Conservation (phyloP, 2,329 filamentous ascomycete genomes). For the Dothideomycetes sp. region DNA sequence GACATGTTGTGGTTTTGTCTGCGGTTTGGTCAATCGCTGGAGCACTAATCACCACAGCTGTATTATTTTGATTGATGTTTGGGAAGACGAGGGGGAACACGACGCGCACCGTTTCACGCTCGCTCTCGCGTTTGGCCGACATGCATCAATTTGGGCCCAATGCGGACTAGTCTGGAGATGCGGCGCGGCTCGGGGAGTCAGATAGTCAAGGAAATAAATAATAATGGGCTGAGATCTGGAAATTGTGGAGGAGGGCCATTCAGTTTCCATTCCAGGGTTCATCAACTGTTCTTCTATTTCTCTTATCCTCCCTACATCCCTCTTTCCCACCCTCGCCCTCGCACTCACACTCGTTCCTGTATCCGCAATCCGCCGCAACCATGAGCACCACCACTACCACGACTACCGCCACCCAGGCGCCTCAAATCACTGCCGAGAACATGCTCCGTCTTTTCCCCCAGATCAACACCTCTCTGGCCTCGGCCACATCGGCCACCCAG, state of each 20-base stretch:
- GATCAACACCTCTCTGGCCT: constrained; percentile 53
- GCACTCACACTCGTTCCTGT: not conserved
- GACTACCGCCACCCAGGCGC: constrained; percentile 27
- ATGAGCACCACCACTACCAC: constrained; percentile 28
- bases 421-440: constrained; percentile 72
- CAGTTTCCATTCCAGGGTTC: not conserved
- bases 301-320: not conserved
- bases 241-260: not conserved
- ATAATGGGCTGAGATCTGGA: too few relatives aligned
- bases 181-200: not conserved
- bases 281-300: not conserved
- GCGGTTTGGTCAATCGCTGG: too few relatives aligned
- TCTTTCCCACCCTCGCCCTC: not conserved
- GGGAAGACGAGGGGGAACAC: too few relatives aligned
- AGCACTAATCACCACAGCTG: too few relatives aligned
- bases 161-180: not conserved
- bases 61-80: too few relatives aligned
- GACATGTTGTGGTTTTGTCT: constrained; percentile 35
- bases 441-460: constrained; percentile 86
- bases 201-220: too few relatives aligned
- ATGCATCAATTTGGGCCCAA: not conserved
- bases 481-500: constrained; percentile 47
- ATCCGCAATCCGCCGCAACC: not conserved
- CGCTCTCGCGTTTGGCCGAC: too few relatives aligned
- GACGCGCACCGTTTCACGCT: too few relatives aligned